A percentile compares a stretch with the other conserved stretches of the same genome.
These are phyloP conservation scores for Penicillium pulvis DNA, from an alignment of 495 filamentous ascomycete genomes.

Conservation along the genomic window DNA sequence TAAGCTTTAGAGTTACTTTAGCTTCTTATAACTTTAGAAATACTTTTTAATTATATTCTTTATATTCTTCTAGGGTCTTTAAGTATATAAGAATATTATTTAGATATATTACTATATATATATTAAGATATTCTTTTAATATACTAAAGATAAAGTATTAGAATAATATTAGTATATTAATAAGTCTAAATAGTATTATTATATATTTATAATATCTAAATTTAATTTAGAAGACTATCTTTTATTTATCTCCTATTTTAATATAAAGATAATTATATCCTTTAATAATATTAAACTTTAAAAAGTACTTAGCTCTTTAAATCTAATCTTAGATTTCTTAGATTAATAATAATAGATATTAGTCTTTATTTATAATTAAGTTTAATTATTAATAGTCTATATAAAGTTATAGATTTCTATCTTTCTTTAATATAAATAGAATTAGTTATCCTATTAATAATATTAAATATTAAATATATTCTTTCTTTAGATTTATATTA, in stretches of 20 bases:
- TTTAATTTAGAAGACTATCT: neutral
- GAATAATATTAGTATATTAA: neutral
- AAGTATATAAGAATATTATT: neutral
- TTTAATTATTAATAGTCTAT: neutral
- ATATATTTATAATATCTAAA: neutral
- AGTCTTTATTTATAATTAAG: neutral
- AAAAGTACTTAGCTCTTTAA: neutral
- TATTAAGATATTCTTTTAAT: neutral
- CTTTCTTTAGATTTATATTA: neutral
- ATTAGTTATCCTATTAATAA: neutral
- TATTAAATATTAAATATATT: neutral
- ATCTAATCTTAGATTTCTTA: neutral
- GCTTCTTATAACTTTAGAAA: constrained; percentile 1
- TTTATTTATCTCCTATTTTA: neutral
- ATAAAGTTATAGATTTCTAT: neutral
- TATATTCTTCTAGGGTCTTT: neutral
- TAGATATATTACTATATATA: neutral
- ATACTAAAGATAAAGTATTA: neutral
- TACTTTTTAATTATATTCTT: neutral
- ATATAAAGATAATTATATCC: neutral
- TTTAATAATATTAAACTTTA: neutral
- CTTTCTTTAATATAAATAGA: neutral
- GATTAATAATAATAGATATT: neutral
- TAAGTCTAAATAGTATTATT: neutral
- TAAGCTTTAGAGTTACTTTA: neutral